Conservation (phyloP, 306 rosid genomes). For the Aeschynomene evenia region DNA sequence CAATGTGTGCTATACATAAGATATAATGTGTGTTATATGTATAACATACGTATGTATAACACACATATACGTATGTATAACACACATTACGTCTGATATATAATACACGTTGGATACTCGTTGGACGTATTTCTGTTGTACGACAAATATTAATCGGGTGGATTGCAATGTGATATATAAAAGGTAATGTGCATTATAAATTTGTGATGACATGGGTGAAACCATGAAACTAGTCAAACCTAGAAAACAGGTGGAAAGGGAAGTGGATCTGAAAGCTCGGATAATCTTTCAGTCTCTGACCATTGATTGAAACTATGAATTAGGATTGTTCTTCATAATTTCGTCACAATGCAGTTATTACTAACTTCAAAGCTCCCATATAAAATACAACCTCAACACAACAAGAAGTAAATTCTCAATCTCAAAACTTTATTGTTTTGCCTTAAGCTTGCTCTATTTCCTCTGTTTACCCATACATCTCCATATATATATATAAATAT, state of each 20-base stretch:
- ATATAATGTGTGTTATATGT: too few species aligned
- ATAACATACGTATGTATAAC: too few species aligned
- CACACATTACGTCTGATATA: too few species aligned
- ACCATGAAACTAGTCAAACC: slow-evolving; percentile 5
- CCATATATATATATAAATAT: too few species aligned
- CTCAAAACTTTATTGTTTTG: not conserved
- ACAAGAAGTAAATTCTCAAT: not conserved
- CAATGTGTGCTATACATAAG: too few species aligned
- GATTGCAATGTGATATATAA: too few species aligned
- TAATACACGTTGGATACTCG: too few species aligned
- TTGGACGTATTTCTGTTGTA: too few species aligned
- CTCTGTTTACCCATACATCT: not conserved
- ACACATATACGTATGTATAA: too few species aligned
- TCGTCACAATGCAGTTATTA: not conserved
- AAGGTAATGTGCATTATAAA: not conserved
- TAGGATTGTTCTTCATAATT: not conserved
- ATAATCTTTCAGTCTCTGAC: slow-evolving; percentile 15
- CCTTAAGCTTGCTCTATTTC: not conserved
- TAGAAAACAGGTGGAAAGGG: not conserved
- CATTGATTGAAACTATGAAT: slow-evolving; percentile 26
- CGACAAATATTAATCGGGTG: too few species aligned
- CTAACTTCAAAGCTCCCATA: not conserved
- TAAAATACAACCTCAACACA: slow-evolving; percentile 2
- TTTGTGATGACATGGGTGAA: not conserved
- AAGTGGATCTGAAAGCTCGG: slow-evolving; percentile 43